phyloP scores from a whole-genome alignment of 345 rosid species.

The Linum trigynum region DNA sequence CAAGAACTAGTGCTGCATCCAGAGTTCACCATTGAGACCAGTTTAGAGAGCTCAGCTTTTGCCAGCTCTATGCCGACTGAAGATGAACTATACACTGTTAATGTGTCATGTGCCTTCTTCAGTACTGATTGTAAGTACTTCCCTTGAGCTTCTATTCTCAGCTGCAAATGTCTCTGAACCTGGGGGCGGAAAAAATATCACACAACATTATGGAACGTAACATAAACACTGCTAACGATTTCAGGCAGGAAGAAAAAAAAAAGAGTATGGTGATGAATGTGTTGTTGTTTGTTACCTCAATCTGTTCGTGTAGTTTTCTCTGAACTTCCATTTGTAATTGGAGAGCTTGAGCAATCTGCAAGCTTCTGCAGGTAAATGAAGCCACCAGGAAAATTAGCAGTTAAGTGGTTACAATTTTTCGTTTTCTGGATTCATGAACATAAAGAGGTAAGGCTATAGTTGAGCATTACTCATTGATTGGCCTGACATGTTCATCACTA shows the following conservation, averaged over 20 bases:
- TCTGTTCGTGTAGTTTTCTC: constrained; percentile 83
- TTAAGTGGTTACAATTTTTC: not conserved
- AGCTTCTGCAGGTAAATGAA: constrained; percentile 34
- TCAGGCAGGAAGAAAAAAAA: constrained; percentile 2
- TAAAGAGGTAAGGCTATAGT: not conserved
- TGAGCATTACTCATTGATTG: constrained; percentile 51
- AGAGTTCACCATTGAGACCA: constrained; percentile 55
- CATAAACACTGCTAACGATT: constrained; percentile 1
- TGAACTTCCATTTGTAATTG: constrained; percentile 92
- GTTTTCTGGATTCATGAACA: constrained; percentile 3
- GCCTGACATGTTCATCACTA: constrained; percentile 31
- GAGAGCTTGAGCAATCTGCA: constrained; percentile 71
- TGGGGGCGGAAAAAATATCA: constrained; percentile 19
- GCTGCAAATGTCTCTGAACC: constrained; percentile 93
- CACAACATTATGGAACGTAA: constrained; percentile 2
- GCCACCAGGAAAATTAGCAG: constrained; percentile 13
- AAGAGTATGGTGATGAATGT: not conserved
- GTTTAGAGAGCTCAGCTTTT: constrained; percentile 57
- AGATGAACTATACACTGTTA: constrained; percentile 57
- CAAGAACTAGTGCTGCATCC: constrained; percentile 43
- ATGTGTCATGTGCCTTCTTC: constrained; percentile 83
- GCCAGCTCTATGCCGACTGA: constrained; percentile 53
- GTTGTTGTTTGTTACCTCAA: constrained; percentile 48
- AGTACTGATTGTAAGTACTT: constrained; percentile 80
- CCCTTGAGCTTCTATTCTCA: constrained; percentile 95